phyloP scores from a whole-genome alignment of 2,329 filamentous ascomycete species.

The Sporothrix humicola region DNA sequence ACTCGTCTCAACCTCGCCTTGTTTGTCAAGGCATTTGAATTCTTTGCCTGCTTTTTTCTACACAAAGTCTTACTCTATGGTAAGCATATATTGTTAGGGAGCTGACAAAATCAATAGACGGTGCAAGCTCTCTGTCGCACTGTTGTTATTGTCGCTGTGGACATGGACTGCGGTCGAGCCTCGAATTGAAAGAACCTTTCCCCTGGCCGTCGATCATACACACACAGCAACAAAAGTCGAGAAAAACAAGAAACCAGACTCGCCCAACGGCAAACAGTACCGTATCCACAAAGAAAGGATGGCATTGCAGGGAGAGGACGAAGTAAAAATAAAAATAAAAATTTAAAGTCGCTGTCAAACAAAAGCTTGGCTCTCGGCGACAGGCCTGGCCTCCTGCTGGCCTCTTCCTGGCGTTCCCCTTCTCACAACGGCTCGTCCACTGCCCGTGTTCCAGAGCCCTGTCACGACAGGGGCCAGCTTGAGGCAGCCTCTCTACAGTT shows the following conservation, averaged over 20 bases:
- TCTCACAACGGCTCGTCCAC: slow-evolving; percentile 16
- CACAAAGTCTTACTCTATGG: background rate
- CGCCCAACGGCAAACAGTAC: slow-evolving; percentile 16
- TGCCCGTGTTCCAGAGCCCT: slow-evolving; percentile 33
- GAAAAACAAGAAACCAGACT: background rate
- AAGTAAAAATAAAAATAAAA: background rate
- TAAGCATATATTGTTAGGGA: background rate
- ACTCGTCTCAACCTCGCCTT: background rate
- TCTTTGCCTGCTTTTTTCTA: background rate
- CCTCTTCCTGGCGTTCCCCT: background rate
- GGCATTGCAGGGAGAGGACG: background rate
- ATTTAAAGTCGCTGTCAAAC: slow-evolving; percentile 15
- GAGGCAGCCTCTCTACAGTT: too few relatives aligned
- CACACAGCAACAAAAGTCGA: background rate
- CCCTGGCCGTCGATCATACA: slow-evolving; percentile 24
- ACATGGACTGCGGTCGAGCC: slow-evolving; percentile 10
- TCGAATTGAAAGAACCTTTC: background rate
- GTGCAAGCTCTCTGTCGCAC: background rate
- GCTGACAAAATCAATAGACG: background rate
- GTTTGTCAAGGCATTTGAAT: slow-evolving; percentile 1
- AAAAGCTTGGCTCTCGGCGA: slow-evolving; percentile 20
- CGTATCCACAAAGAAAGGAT: background rate
- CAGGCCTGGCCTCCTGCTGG: background rate
- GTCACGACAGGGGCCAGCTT: background rate
- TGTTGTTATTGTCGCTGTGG: background rate